Conservation (phyloP, 257 asterid species). For the Nicotiana sylvestris region DNA sequence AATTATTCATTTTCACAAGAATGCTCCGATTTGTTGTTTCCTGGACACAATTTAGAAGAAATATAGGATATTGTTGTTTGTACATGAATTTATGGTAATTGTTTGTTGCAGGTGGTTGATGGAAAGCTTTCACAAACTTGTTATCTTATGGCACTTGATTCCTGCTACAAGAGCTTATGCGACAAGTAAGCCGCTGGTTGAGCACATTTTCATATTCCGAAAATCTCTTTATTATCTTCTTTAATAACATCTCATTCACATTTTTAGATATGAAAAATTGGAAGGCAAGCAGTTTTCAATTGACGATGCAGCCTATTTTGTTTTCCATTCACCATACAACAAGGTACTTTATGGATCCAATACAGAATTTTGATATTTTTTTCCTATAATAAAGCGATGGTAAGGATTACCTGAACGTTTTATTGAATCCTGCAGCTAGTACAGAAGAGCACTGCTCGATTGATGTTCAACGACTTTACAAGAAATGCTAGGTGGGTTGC, state of each 20-base stretch:
- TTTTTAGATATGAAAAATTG: slow-evolving; percentile 60
- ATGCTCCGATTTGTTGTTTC: background rate
- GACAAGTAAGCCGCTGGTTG: slow-evolving; percentile 46
- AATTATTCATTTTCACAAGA: background rate
- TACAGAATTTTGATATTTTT: background rate
- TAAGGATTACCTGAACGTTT: background rate
- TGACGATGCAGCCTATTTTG: slow-evolving; percentile 69
- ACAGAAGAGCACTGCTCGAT: slow-evolving; percentile 91
- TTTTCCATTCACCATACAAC: slow-evolving; percentile 97
- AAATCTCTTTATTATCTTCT: background rate
- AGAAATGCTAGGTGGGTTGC: slow-evolving; percentile 60
- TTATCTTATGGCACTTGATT: slow-evolving; percentile 96
- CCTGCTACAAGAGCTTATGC: slow-evolving; percentile 84
- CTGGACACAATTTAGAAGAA: background rate
- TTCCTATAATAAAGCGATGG: background rate
- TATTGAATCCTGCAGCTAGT: slow-evolving; percentile 70
- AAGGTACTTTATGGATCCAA: slow-evolving; percentile 49
- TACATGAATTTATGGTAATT: background rate
- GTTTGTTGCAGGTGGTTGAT: slow-evolving; percentile 72
- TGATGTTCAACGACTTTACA: slow-evolving; percentile 69
- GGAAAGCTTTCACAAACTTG: slow-evolving; percentile 99
- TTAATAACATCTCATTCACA: background rate
- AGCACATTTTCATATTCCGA: background rate
- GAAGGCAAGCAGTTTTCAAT: slow-evolving; percentile 86
- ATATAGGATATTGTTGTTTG: background rate